Base-by-base conservation (phyloP, 2,329 filamentous ascomycete genomes). In the Trichoderma cornu-damae region DNA sequence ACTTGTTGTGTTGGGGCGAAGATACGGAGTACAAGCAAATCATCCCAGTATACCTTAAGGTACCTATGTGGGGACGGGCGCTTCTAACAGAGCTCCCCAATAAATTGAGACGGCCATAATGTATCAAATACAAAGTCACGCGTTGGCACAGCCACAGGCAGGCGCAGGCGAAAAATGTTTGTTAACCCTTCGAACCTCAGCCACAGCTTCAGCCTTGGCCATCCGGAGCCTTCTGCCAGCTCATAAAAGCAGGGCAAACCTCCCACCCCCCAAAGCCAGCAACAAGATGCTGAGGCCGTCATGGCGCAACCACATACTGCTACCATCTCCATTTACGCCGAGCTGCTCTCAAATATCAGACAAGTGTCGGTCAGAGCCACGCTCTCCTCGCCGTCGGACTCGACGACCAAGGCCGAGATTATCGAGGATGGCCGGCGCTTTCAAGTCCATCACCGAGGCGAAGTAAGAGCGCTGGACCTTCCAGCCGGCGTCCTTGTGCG, bases 291-390 rank as follows among this genome's bases (percentile, higher is more conserved):
- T 18, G n/a, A 5, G 11, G 34, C 35, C 52, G 68, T 67, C 64
- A 44, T 59, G 20, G 47, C 55, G 9, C 14, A 57, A n/a, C 6
- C 46, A 7, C 24, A 42, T 22, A 43, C 28, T 28, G 38, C 54
- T 3, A 49, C 62, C n/a, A 62, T 73, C 18, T 64, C 70, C 2
- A 75, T 87, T 20, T 87, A 88, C 66, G 84, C 84, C 4, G 85
- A 88, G 70, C 75, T 87, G 1, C 77, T 88, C 2, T 73, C 79
- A 26, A 86, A 87, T 59, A 85, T 88, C 62, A 77, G 80, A 40
- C 83, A 86, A 66, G 75, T 88, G 37, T 85, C 84, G 4, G 71
- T 87, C 20, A 79, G 77, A 50, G 81, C 77, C 6, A 75, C 77
- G 3, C 70, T 86, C 1, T 71, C 75, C 2, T 74, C 76, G 11